Base-by-base conservation (phyloP, 768 basidiomycete species). In the Rhodotorula diobovata region DNA sequence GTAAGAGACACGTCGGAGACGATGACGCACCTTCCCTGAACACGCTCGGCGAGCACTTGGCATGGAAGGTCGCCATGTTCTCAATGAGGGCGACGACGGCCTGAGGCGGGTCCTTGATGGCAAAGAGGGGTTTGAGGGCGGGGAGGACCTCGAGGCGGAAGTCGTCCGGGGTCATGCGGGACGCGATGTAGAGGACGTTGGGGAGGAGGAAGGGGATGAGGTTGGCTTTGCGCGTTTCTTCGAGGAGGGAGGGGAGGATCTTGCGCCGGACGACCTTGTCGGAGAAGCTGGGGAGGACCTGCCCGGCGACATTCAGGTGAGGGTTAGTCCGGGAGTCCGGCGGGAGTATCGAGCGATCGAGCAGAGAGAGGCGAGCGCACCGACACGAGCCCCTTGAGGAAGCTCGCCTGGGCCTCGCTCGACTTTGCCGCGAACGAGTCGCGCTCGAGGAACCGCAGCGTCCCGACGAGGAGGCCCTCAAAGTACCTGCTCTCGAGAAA, bases 31-130 rank as follows among this genome's bases (percentile, higher is more conserved):
- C 90, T 80, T 94, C 93, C 76, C 90, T 84, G 80, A 98, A 98
- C 7, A 89, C 85, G 18, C 81, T 81, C 72, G 93, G 91, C 64
- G 90, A 88, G 4, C 93, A 94, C 82, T 99, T 99, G 68, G 84
- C 86, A 77, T 93, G 91, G 39, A 99, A 83, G 82, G 93, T 85
- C 34, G 85, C 82, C 15, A 99, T 84, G 77, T 95, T 95, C 76
- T 97, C 93, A 56, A 99, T 80, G 35, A 99, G 81, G 0, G 93
- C 93, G 61, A 98, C 80, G 91, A 97, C 95, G 74, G 94, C 96
- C 81, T 97, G 94, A 0, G 95, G 94, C 28, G 96, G 95, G 77
- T 99, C 96, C 79, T 90, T 93, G 78, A 97, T 83, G 0, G 83
- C 84, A 73, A 99, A 99, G 28, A 99, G 81, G 0, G 94, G 95